Evolutionary conservation across 768 basidiomycete genomes (phyloP).

Genomic region (Boletus huronensis): DNA sequence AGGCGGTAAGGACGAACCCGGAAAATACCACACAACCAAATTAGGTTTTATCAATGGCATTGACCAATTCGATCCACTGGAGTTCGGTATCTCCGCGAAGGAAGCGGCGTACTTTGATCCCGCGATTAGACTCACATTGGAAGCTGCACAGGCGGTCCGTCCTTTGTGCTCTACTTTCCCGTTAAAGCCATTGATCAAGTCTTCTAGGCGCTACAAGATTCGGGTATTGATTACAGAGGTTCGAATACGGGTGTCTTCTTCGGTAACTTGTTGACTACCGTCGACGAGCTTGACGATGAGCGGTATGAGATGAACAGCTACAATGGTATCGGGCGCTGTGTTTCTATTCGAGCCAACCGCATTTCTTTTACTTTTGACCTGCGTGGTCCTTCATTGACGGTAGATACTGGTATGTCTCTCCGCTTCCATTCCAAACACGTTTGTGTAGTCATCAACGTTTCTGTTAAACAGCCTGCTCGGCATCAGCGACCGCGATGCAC

Average conservation of each 20-base stretch:
- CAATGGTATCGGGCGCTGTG: conserved; percentile 30
- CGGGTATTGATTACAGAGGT: conserved; percentile 44
- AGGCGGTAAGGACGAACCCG: conserved; percentile 32
- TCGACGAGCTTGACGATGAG: conserved; percentile 28
- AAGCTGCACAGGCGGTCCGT: conserved; percentile 30
- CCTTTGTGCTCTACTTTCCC: background rate
- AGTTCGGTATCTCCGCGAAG: conserved; percentile 33
- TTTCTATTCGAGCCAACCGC: conserved; percentile 31
- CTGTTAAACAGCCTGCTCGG: conserved; percentile 37
- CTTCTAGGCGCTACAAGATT: conserved; percentile 38
- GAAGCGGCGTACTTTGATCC: conserved; percentile 32
- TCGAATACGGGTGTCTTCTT: conserved; percentile 42
- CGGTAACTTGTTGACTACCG: conserved; percentile 30
- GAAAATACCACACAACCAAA: conserved; percentile 29
- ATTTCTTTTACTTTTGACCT: conserved; percentile 36
- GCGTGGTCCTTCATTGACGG: conserved; percentile 46
- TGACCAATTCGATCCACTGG: conserved; percentile 33
- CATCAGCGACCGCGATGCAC: conserved; percentile 44
- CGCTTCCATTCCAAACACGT: background rate
- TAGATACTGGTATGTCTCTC: conserved; percentile 31
- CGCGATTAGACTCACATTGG: conserved; percentile 30
- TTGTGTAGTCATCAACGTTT: background rate
- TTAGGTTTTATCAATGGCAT: conserved; percentile 31
- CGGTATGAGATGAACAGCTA: conserved; percentile 27
- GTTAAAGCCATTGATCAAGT: background rate